These are phyloP conservation scores for Nelumbo lutea DNA, from an alignment of 164 flowering plant species.

Conservation along the genomic window DNA sequence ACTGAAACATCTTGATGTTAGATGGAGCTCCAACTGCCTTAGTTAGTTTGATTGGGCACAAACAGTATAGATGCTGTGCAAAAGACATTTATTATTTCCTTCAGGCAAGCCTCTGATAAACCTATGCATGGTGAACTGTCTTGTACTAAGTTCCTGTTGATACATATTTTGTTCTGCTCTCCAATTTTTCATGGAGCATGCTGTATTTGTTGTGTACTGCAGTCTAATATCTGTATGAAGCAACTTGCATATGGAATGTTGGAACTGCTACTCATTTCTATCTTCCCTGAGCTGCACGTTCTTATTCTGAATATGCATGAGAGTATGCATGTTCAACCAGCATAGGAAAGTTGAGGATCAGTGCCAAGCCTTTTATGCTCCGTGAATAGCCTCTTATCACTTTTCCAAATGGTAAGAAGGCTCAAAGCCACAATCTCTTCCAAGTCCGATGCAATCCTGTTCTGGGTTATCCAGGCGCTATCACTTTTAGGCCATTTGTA, in stretches of 20 bases:
- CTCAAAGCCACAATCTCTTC: not conserved
- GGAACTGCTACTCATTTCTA: constrained; percentile 65
- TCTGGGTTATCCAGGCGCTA: not conserved
- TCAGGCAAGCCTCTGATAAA: constrained; percentile 48
- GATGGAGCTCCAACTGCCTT: constrained; percentile 89
- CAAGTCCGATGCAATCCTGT: not conserved
- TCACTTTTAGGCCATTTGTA: not conserved
- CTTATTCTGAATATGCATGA: constrained; percentile 53
- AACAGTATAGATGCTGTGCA: constrained; percentile 85
- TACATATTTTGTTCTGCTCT: not conserved
- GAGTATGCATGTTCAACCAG: constrained; percentile 32
- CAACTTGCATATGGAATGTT: constrained; percentile 78
- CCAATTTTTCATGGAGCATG: not conserved
- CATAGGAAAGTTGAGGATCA: constrained; percentile 6
- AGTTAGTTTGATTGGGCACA: constrained; percentile 85
- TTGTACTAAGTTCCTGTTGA: not conserved
- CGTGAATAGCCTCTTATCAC: not conserved
- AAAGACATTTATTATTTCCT: constrained; percentile 83
- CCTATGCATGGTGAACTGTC: not conserved
- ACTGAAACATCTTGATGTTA: constrained; percentile 16
- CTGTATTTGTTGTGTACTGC: constrained; percentile 16
- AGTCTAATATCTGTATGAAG: constrained; percentile 84
- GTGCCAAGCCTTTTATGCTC: not conserved
- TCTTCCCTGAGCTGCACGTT: constrained; percentile 85
- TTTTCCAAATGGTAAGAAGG: not conserved